phyloP scores from a whole-genome alignment of 1,139 yeast genomes.

The Blastobotrys petasosporus region DNA sequence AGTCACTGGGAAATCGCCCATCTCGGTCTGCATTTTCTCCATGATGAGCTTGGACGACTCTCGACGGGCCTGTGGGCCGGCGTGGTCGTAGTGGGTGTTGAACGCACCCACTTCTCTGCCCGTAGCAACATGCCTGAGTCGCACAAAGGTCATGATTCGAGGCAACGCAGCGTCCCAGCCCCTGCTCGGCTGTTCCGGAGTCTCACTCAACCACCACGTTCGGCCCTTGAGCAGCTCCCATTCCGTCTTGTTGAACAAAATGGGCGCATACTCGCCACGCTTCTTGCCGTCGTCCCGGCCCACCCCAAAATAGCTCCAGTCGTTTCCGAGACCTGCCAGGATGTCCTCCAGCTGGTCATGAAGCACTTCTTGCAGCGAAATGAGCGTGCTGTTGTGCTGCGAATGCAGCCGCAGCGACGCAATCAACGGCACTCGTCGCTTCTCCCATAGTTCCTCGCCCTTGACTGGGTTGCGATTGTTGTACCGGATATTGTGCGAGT shows the following conservation, averaged over 20 bases:
- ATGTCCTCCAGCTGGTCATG: constrained; percentile 48
- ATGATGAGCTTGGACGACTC: constrained; percentile 46
- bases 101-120: constrained; percentile 39
- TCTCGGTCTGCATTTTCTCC: constrained; percentile 37
- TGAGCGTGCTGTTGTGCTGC: constrained; percentile 33
- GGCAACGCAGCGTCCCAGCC: constrained; percentile 56
- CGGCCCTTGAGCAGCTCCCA: constrained; percentile 37
- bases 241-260: constrained; percentile 36
- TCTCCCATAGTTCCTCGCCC: constrained; percentile 42
- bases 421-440: constrained; percentile 37
- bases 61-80: constrained; percentile 44
- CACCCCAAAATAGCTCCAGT: constrained; percentile 43
- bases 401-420: constrained; percentile 41
- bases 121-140: constrained; percentile 20
- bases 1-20: constrained; percentile 18
- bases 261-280: constrained; percentile 45
- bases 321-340: constrained; percentile 26
- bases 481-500: constrained; percentile 50
- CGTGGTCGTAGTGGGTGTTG: constrained; percentile 56
- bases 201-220: constrained; percentile 35
- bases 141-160: constrained; percentile 38
- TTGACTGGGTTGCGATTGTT: constrained; percentile 32
- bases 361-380: constrained; percentile 53
- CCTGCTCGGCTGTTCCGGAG: constrained; percentile 29
- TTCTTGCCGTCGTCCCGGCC: constrained; percentile 44